Percentiles rank a stretch among this genome's conserved stretches.
These are phyloP conservation scores for Colletotrichum sp. DNA, from an alignment of 2,329 filamentous ascomycete genomes.

Conservation along the genomic window DNA sequence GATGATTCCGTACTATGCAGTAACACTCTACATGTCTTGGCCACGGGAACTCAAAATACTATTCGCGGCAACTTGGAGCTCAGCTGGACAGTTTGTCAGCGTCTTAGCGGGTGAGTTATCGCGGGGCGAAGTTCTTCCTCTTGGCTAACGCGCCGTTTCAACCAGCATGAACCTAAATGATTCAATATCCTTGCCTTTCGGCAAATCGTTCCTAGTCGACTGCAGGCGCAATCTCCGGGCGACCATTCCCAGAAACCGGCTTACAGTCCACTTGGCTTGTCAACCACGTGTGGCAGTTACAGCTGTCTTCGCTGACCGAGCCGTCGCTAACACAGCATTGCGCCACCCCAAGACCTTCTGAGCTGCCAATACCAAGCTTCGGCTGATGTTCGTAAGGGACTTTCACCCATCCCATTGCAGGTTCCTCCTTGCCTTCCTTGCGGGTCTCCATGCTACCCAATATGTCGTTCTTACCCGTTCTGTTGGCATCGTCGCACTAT, in stretches of 20 bases:
- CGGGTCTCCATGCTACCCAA: background rate
- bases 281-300: background rate
- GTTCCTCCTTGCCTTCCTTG: background rate
- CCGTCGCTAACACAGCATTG: slow-evolving; percentile 4
- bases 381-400: background rate
- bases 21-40: background rate
- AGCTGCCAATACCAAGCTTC: background rate
- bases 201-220: background rate
- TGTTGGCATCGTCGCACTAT: background rate
- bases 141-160: background rate
- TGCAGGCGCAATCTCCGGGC: slow-evolving; percentile 1
- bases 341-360: background rate
- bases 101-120: background rate
- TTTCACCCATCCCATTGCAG: background rate
- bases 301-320: background rate
- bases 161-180: background rate
- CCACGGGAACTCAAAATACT: background rate
- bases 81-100: background rate
- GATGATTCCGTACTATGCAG: background rate
- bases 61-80: background rate
- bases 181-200: slow-evolving; percentile 3
- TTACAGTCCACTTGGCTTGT: background rate
- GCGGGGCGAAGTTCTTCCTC: background rate
- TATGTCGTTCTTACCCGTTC: background rate
- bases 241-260: background rate